Evolutionary conservation across 2,329 filamentous ascomycete genomes (phyloP), one percentile per base, ranked within the genome.

Genomic region (Rachicladosporium sp.): DNA sequence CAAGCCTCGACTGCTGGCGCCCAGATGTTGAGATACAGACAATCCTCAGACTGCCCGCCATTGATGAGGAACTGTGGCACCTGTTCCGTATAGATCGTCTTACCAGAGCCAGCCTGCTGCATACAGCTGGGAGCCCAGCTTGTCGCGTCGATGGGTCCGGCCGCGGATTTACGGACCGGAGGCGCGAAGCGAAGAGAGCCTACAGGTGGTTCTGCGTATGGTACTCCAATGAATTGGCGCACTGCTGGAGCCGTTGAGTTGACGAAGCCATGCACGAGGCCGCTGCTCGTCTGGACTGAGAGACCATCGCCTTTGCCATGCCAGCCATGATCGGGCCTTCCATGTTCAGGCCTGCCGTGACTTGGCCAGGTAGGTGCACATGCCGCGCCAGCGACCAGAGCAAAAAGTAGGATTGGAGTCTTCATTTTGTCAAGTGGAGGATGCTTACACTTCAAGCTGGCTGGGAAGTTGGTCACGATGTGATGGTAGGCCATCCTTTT

Each of bases 181-280:
- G 46, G 30, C 27, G 52, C 55, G 41, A 60, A 62, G 30, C 59
- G 50, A 21, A 60, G 45, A 23, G 50, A 42, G 10, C 55, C 59
- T 11, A 56, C 41, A 7, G 59, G 58, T 10, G 58, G 50, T 42
- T 55, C 46, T 1, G 56, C 59, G 38, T 55, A 62, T 8, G 53
- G 55, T 29, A 62, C 57, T 11, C 58, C 59, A 11, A 62, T 41
- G 37, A 57, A 62, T 35, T 40, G 38, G 6, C 11, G 13, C 4
- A 40, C 38, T n/a, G 35, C 38, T 2, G 38, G 38, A 3, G 31
- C 23, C n/a, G 35, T 29, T 1, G 33, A 4, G 29, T 35, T 33
- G 9, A 40, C 10, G 11, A 40, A 40, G 7, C 38, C 38, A 10
- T 32, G 35, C 29, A 40, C 35, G 10, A 19, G 31, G 15, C 21